Conservation (phyloP, 2,329 filamentous ascomycete genomes). For the Colletotrichum sidae region DNA sequence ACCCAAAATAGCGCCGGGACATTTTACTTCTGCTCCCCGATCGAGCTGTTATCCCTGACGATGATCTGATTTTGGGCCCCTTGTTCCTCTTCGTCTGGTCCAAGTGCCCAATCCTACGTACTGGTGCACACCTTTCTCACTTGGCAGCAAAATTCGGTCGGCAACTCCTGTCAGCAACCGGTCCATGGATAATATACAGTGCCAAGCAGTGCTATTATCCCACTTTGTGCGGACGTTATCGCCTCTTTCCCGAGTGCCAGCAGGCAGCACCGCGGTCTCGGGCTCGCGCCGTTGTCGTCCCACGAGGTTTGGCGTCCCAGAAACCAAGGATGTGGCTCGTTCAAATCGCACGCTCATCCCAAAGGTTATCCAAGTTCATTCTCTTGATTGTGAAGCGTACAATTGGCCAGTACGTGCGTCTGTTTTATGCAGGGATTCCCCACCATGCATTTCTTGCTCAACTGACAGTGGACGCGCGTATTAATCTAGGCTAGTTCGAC, state of each 20-base stretch:
- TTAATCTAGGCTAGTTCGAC: conserved; percentile 3
- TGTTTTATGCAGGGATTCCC: too few relatives aligned
- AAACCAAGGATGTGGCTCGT: conserved; percentile 21
- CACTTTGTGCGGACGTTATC: background rate
- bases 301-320: conserved; percentile 2
- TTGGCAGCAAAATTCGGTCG: too few relatives aligned
- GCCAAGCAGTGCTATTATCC: too few relatives aligned
- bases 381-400: too few relatives aligned
- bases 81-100: conserved; percentile 21
- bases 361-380: conserved; percentile 3
- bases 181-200: too few relatives aligned
- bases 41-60: conserved; percentile 33
- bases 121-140: too few relatives aligned
- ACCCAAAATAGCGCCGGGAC: conserved; percentile 34
- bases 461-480: background rate
- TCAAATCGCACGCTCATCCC: conserved; percentile 7
- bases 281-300: conserved; percentile 20
- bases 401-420: too few relatives aligned
- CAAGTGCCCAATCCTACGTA: conserved; percentile 1
- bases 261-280: conserved; percentile 22
- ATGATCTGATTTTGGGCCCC: conserved; percentile 31
- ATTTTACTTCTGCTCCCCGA: conserved; percentile 34
- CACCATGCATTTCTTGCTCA: background rate
- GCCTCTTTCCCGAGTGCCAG: conserved; percentile 16
- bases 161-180: too few relatives aligned